A percentile compares a stretch with the other conserved stretches of the same genome.
phyloP scores from a whole-genome alignment of 495 filamentous ascomycete genomes.

The Penicillium mononematosum region DNA sequence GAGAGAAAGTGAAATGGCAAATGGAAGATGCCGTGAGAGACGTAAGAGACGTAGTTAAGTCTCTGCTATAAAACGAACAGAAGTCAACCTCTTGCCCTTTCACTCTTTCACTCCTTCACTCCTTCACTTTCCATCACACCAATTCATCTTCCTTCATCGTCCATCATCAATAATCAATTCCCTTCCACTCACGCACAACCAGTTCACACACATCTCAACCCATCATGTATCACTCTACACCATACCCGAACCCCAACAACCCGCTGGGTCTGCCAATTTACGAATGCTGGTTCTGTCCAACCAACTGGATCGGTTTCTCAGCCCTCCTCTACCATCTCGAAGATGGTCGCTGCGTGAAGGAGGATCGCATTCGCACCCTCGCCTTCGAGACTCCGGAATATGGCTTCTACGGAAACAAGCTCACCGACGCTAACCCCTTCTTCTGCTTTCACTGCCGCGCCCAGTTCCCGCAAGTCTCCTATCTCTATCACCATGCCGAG shows the following conservation, averaged over 20 bases:
- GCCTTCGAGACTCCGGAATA: constrained; percentile 5
- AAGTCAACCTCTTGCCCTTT: too few species aligned
- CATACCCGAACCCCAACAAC: neutral
- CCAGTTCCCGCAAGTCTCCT: neutral
- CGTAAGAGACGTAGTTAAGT: too few species aligned
- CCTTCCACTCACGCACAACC: too few species aligned
- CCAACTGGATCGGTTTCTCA: neutral
- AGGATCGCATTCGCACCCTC: neutral
- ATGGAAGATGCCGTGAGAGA: too few species aligned
- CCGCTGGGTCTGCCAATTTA: neutral
- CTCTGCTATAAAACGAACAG: too few species aligned
- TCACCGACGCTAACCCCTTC: neutral
- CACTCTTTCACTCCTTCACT: too few species aligned
- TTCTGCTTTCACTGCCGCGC: neutral
- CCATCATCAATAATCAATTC: too few species aligned
- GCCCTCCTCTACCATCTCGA: constrained; percentile 4
- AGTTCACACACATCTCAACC: neutral
- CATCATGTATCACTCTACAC: neutral
- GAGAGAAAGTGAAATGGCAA: too few species aligned
- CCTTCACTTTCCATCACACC: too few species aligned
- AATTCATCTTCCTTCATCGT: too few species aligned
- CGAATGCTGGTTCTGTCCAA: constrained; percentile 10
- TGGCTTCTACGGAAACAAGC: neutral
- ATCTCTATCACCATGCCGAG: constrained; percentile 1
- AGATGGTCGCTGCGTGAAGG: neutral